Evolutionary conservation across 257 asterid genomes (phyloP).

Genomic region (Przewalskia tangutica): DNA sequence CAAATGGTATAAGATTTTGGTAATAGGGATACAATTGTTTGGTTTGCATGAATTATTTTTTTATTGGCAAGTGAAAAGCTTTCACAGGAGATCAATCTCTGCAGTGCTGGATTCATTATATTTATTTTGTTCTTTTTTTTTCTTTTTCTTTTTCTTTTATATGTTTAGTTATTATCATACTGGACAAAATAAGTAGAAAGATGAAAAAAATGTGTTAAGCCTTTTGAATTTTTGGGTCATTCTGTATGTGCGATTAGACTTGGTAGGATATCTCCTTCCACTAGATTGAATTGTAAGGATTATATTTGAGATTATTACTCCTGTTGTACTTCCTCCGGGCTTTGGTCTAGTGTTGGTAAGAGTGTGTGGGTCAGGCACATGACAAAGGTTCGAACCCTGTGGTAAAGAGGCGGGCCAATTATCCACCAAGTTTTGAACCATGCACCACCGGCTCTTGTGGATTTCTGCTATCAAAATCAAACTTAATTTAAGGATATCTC

Average conservation of each 20-base stretch:
- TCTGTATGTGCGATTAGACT: neutral
- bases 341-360: neutral
- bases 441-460: neutral
- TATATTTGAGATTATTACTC: neutral
- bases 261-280: neutral
- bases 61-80: neutral
- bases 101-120: neutral
- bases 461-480: neutral
- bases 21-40: neutral
- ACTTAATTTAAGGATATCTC: neutral
- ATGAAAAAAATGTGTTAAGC: neutral
- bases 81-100: neutral
- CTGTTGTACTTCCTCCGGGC: neutral
- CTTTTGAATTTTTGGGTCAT: neutral
- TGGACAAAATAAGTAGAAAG: neutral
- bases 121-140: neutral
- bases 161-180: neutral
- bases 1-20: neutral
- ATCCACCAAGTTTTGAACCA: neutral
- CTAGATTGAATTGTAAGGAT: neutral
- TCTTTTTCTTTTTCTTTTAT: neutral
- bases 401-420: neutral
- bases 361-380: neutral
- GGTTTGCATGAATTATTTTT: neutral
- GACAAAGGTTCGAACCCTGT: neutral